phyloP scores from a whole-genome alignment of 2,329 filamentous ascomycete species.

The Sporothrix pallida region DNA sequence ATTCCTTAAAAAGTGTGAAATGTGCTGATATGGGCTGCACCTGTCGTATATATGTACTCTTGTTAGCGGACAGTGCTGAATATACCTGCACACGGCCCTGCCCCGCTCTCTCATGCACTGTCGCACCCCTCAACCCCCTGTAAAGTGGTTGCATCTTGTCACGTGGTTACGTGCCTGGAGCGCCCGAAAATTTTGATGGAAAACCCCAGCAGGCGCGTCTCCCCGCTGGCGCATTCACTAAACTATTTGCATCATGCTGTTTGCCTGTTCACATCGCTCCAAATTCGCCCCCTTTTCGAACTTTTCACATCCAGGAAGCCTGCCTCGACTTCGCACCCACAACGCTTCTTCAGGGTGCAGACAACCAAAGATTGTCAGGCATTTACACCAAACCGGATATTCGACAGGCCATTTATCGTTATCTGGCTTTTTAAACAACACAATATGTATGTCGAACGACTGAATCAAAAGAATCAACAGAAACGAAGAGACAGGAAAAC shows the following conservation, averaged over 20 bases:
- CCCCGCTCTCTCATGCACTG: constrained; percentile 18
- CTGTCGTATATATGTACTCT: background rate
- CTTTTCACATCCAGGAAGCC: constrained; percentile 7
- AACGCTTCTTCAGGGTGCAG: background rate
- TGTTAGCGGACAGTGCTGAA: background rate
- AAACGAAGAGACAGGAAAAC: background rate
- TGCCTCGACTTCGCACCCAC: background rate
- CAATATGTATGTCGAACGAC: constrained; percentile 13
- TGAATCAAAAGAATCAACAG: background rate
- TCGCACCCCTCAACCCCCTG: background rate
- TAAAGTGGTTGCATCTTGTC: constrained; percentile 28
- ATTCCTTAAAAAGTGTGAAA: too few species aligned
- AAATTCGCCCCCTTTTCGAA: constrained; percentile 25
- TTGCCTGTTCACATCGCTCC: background rate
- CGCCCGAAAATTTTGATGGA: background rate
- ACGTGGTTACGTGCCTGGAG: constrained; percentile 33
- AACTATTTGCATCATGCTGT: background rate
- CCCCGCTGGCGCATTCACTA: constrained; percentile 18
- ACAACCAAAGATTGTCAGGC: background rate
- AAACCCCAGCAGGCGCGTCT: constrained; percentile 30
- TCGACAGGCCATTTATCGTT: background rate
- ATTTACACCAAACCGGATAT: background rate
- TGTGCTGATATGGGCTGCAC: too few species aligned
- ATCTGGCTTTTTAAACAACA: background rate
- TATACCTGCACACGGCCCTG: background rate